Evolutionary conservation across 163 green algal species (phyloP).

Genomic region (Prototheca stagnorum): DNA sequence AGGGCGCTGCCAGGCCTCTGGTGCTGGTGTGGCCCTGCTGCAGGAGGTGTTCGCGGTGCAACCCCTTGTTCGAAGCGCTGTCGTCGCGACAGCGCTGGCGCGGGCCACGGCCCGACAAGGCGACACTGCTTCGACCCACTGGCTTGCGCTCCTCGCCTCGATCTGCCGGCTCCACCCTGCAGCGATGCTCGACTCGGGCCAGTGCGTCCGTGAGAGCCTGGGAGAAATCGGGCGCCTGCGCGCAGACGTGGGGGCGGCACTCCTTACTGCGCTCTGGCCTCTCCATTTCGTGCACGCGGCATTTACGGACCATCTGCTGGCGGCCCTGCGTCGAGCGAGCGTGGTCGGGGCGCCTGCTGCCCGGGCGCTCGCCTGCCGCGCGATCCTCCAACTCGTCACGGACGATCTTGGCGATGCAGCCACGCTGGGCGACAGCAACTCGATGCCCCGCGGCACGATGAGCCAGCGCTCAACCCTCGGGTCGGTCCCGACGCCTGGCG

Average conservation of each 20-base stretch:
- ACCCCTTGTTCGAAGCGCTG: too few relatives aligned
- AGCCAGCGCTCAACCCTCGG: conserved; percentile 32
- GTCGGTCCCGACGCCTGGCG: conserved; percentile 11
- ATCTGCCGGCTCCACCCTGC: too few relatives aligned
- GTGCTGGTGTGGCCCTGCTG: too few relatives aligned
- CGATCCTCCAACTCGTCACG: conserved; percentile 42
- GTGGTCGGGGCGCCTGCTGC: neutral
- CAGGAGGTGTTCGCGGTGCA: too few relatives aligned
- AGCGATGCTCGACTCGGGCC: too few relatives aligned
- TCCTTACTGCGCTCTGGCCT: neutral
- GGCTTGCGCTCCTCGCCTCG: too few relatives aligned
- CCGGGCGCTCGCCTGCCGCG: conserved; percentile 27
- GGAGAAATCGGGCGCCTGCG: neutral
- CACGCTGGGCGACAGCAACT: neutral
- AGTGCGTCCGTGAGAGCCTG: too few relatives aligned
- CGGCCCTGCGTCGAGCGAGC: neutral
- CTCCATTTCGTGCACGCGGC: neutral
- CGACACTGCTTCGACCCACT: too few relatives aligned
- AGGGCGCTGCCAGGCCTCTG: too few relatives aligned
- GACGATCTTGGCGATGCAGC: conserved; percentile 30
- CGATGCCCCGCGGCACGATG: conserved; percentile 6
- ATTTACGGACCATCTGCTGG: neutral
- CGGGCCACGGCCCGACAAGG: too few relatives aligned
- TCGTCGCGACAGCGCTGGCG: too few relatives aligned
- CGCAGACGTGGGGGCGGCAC: neutral